Conservation (phyloP, 805 yeast genomes). For the Ogataea methylovora region DNA sequence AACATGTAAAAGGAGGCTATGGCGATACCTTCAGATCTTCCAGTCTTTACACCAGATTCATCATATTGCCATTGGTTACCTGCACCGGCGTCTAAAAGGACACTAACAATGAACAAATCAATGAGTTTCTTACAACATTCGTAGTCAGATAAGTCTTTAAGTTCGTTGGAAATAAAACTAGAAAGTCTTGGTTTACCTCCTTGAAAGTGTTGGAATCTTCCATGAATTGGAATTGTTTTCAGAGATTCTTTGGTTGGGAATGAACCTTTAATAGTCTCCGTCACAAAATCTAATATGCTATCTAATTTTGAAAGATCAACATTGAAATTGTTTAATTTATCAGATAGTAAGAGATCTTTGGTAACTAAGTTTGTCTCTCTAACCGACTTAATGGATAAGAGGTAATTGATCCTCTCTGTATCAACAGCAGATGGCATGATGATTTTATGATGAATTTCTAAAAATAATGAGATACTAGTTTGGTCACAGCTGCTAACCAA, state of each 20-base stretch:
- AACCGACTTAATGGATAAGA: slow-evolving; percentile 47
- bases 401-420: slow-evolving; percentile 20
- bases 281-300: slow-evolving; percentile 37
- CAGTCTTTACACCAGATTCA: slow-evolving; percentile 29
- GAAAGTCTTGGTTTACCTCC: slow-evolving; percentile 40
- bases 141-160: slow-evolving; percentile 23
- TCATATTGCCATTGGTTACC: slow-evolving; percentile 49
- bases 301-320: slow-evolving; percentile 36
- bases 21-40: slow-evolving; percentile 59
- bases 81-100: slow-evolving; percentile 62
- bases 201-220: slow-evolving; percentile 61
- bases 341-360: slow-evolving; percentile 28
- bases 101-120: slow-evolving; percentile 54
- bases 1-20: slow-evolving; percentile 53
- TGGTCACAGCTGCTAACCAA: too few relatives aligned
- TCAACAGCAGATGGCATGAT: too few relatives aligned
- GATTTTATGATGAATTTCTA: too few relatives aligned
- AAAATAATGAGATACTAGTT: too few relatives aligned
- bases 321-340: slow-evolving; percentile 34
- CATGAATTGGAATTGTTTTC: slow-evolving; percentile 52
- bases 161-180: slow-evolving; percentile 27
- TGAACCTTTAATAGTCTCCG: slow-evolving; percentile 35
- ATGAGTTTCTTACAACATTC: slow-evolving; percentile 48
- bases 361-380: slow-evolving; percentile 44
- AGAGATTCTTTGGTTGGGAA: slow-evolving; percentile 34